Evolutionary conservation across 305 asterid species (phyloP).

Genomic region (Coffea humblotiana): DNA sequence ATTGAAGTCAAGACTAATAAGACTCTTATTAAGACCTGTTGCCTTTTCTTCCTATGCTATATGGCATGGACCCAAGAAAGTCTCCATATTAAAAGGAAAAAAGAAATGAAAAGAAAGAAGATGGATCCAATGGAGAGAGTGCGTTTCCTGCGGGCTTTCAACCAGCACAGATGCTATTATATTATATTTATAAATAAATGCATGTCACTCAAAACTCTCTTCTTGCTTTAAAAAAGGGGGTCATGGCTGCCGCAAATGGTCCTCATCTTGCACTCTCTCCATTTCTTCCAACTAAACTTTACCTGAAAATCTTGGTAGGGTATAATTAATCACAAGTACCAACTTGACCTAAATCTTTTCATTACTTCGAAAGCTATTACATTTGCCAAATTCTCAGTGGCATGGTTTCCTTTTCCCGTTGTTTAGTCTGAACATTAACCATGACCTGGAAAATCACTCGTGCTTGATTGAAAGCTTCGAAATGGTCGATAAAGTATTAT

Average conservation of each 20-base stretch:
- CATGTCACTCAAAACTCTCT: background rate
- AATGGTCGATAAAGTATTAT: too few species aligned
- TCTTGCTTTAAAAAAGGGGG: too few species aligned
- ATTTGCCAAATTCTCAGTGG: background rate
- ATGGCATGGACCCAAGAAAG: slow-evolving; percentile 8
- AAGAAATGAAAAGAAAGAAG: background rate
- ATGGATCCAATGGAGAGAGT: slow-evolving; percentile 2
- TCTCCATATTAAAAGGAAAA: background rate
- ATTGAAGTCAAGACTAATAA: background rate
- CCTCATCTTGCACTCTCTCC: background rate
- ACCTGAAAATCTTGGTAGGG: background rate
- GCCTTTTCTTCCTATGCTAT: slow-evolving; percentile 9
- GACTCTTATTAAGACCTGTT: background rate
- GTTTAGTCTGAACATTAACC: background rate
- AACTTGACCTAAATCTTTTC: slow-evolving; percentile 7
- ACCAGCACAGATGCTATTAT: background rate
- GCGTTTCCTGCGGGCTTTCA: slow-evolving; percentile 9
- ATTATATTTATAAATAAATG: background rate
- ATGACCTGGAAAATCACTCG: background rate
- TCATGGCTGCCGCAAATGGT: background rate
- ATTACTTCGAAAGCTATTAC: background rate
- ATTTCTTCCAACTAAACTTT: background rate
- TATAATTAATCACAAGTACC: background rate
- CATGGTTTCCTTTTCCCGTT: background rate
- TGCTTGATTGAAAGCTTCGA: too few species aligned